A percentile compares a stretch with the other conserved stretches of the same genome.
These are phyloP conservation scores for Phytophthora ohioensis DNA, from an alignment of 352 stramenopile species.

Conservation along the genomic window DNA sequence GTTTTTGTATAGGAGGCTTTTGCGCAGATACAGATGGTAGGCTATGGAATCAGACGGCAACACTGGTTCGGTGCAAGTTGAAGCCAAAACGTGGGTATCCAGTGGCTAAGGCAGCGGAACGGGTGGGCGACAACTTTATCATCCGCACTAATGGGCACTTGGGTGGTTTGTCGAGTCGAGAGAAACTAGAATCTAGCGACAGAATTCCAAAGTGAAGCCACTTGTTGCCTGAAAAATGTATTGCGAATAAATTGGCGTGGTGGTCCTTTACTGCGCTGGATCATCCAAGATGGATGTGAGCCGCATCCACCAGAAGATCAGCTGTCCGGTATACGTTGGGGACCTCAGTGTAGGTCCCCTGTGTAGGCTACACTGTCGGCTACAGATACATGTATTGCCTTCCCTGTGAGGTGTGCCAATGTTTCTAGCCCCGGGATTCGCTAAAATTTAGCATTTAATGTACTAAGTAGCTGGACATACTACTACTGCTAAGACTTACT, in stretches of 20 bases:
- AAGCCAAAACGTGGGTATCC: slow-evolving; percentile 14
- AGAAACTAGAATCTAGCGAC: slow-evolving; percentile 10
- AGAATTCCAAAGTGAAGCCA: slow-evolving; percentile 17
- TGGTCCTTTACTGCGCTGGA: slow-evolving; percentile 19
- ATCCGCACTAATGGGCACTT: slow-evolving; percentile 19
- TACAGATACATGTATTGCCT: too few relatives aligned
- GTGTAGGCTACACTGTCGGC: too few relatives aligned
- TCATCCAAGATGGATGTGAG: not conserved
- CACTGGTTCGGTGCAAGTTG: slow-evolving; percentile 28
- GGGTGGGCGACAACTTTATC: not conserved
- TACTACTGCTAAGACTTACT: too few relatives aligned
- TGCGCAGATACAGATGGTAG: slow-evolving; percentile 17
- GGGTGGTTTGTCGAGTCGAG: not conserved
- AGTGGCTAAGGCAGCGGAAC: not conserved
- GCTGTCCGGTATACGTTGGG: too few relatives aligned
- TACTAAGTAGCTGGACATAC: too few relatives aligned
- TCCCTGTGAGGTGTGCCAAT: too few relatives aligned
- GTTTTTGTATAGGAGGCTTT: slow-evolving; percentile 29
- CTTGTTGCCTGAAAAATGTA: not conserved
- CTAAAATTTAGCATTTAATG: too few relatives aligned
- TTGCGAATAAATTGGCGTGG: not conserved
- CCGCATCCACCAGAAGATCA: too few relatives aligned
- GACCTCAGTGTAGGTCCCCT: too few relatives aligned
- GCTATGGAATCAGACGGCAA: slow-evolving; percentile 17
- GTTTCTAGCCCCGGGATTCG: too few relatives aligned